Percentiles rank a stretch among this genome's conserved stretches.
These are phyloP conservation scores for Hyaloscypha bicolor DNA, from an alignment of 495 filamentous ascomycete species.

Conservation along the genomic window DNA sequence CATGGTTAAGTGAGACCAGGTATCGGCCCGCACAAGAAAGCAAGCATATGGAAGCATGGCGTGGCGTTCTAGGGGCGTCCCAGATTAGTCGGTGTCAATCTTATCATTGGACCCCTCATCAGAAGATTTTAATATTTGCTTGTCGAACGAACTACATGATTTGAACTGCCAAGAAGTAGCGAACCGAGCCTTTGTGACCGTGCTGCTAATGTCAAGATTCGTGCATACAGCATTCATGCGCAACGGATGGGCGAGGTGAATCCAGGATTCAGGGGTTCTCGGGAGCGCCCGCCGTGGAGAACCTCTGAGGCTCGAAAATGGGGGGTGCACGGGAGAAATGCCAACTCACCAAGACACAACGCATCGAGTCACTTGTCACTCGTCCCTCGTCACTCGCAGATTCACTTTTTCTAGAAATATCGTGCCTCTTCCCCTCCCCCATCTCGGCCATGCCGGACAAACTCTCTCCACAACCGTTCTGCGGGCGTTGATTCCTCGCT, in stretches of 20 bases:
- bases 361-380: neutral
- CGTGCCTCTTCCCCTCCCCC: neutral
- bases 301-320: neutral
- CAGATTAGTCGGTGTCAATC: neutral
- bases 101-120: neutral
- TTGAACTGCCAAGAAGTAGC: neutral
- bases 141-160: neutral
- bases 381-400: no score
- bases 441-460: neutral
- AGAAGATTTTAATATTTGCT: neutral
- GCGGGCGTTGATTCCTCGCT: neutral
- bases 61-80: slow-evolving; percentile 12
- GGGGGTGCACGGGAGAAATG: neutral
- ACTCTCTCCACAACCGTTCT: neutral
- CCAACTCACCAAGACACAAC: neutral
- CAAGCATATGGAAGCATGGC: slow-evolving; percentile 7
- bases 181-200: neutral
- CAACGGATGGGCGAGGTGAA: neutral
- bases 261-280: neutral
- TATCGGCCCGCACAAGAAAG: neutral
- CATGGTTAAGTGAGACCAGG: slow-evolving; percentile 2
- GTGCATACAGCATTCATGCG: neutral
- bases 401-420: neutral
- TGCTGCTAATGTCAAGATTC: neutral
- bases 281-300: neutral